These are phyloP conservation scores for Wickerhamiella nectarea DNA, from an alignment of 805 yeast genomes.

Conservation along the genomic window DNA sequence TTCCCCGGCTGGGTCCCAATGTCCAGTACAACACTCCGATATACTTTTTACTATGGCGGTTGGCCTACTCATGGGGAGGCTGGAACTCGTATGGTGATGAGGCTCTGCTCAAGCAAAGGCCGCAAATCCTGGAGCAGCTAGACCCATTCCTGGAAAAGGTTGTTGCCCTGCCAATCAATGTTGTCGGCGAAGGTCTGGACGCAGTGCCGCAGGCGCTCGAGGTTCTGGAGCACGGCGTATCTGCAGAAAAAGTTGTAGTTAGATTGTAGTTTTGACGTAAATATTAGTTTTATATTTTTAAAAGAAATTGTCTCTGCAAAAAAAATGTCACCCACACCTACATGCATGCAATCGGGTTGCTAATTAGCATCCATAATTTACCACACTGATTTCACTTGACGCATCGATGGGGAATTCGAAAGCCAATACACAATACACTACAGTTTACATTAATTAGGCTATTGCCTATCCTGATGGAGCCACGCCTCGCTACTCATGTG, in stretches of 20 bases:
- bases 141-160: conserved; percentile 11
- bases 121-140: conserved; percentile 9
- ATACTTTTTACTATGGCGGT: conserved; percentile 12
- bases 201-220: conserved; percentile 16
- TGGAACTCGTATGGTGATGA: neutral
- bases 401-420: too few species aligned
- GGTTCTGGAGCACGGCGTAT: conserved; percentile 14
- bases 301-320: too few species aligned
- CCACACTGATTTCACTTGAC: too few species aligned
- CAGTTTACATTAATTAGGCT: neutral
- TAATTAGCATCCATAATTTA: too few species aligned
- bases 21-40: conserved; percentile 11
- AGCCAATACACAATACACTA: too few species aligned
- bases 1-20: neutral
- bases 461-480: conserved; percentile 25
- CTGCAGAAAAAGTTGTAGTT: conserved; percentile 20
- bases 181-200: conserved; percentile 19
- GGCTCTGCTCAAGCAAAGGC: conserved; percentile 6
- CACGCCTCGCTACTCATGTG: conserved; percentile 93
- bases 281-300: too few species aligned
- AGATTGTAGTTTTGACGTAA: neutral
- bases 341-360: too few species aligned
- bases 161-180: conserved; percentile 14
- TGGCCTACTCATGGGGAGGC: neutral
- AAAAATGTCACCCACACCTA: too few species aligned